Percentiles rank a stretch among this genome's conserved stretches.
Conservation (phyloP, 805 yeast genomes). For the Pichia ethanolica region DNA sequence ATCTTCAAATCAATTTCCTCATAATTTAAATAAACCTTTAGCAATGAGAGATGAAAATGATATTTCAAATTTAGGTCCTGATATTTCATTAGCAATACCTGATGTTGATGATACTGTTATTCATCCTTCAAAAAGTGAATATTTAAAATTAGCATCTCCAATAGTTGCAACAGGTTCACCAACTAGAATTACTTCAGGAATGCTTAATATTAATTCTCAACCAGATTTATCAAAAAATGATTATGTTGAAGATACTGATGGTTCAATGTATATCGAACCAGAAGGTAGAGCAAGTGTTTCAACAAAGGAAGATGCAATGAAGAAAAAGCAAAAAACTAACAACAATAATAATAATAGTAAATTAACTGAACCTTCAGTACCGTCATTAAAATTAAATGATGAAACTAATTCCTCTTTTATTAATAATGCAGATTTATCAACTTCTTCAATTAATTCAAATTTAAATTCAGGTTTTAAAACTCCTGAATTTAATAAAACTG, state of each 20-base stretch:
- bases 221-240: conserved; percentile 30
- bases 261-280: conserved; percentile 10
- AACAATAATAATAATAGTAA: no score
- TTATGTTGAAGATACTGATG: conserved; percentile 11
- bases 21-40: conserved; percentile 6
- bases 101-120: conserved; percentile 13
- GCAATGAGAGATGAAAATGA: conserved; percentile 3
- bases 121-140: conserved; percentile 19
- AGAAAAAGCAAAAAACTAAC: conserved; percentile 7
- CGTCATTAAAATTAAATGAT: conserved; percentile 15
- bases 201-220: conserved; percentile 23
- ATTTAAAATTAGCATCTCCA: conserved; percentile 24
- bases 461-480: not conserved
- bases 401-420: conserved; percentile 2
- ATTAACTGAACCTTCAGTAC: not conserved
- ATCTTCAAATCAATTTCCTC: not conserved
- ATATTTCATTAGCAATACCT: conserved; percentile 11
- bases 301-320: conserved; percentile 22
- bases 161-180: conserved; percentile 29
- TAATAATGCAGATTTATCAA: conserved; percentile 17
- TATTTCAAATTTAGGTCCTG: not conserved
- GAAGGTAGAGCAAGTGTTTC: conserved; percentile 24
- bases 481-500: not conserved
- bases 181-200: conserved; percentile 31
- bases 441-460: conserved; percentile 2